These are phyloP conservation scores for Aspergillus ochraceoroseus DNA, from an alignment of 2,329 filamentous ascomycete species.

Conservation along the genomic window DNA sequence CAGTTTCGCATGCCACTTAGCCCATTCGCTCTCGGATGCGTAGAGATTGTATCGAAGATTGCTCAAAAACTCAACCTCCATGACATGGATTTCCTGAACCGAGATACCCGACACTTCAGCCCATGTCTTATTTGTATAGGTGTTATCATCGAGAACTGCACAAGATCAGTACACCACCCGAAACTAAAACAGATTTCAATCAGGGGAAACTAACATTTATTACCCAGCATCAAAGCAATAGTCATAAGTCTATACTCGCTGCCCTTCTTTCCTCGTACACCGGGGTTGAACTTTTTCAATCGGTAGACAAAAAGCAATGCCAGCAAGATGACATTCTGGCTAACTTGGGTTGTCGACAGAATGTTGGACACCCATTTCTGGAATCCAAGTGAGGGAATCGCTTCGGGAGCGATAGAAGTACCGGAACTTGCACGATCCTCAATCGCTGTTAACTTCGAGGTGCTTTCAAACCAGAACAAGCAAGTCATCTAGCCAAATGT, in stretches of 20 bases:
- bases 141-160: slow-evolving; percentile 89
- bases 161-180: slow-evolving; percentile 15
- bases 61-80: slow-evolving; percentile 99
- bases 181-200: not conserved
- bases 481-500: slow-evolving; percentile 70
- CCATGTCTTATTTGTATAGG: slow-evolving; percentile 99
- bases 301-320: slow-evolving; percentile 90
- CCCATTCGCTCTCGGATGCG: slow-evolving; percentile 81
- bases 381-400: slow-evolving; percentile 73
- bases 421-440: slow-evolving; percentile 52
- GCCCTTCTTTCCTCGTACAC: slow-evolving; percentile 82
- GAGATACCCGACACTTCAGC: slow-evolving; percentile 93
- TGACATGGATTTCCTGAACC: slow-evolving; percentile 92
- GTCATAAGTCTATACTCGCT: slow-evolving; percentile 92
- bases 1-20: slow-evolving; percentile 77
- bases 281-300: slow-evolving; percentile 82
- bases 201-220: slow-evolving; percentile 65
- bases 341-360: slow-evolving; percentile 89
- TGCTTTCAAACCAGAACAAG: slow-evolving; percentile 94
- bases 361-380: slow-evolving; percentile 91
- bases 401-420: slow-evolving; percentile 61
- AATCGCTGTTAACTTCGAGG: slow-evolving; percentile 69
- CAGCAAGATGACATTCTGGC: slow-evolving; percentile 87
- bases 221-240: slow-evolving; percentile 93
- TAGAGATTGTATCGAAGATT: slow-evolving; percentile 95